Evolutionary conservation across 2,329 filamentous ascomycete species (phyloP).

Genomic region (Oidium heveae): DNA sequence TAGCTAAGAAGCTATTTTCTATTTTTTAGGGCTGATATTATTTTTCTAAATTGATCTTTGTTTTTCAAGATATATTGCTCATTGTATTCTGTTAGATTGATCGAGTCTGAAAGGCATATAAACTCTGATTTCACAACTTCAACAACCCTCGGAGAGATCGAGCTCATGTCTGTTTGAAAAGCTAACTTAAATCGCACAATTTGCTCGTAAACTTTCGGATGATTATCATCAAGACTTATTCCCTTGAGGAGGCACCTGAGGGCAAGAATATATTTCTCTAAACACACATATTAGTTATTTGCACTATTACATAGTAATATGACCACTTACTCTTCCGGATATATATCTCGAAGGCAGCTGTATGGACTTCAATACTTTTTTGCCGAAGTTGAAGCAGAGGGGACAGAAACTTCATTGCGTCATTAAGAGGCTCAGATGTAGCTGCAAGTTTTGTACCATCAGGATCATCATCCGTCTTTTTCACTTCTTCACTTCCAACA

Average conservation of each 20-base stretch:
- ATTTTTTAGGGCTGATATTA: conserved; percentile 36
- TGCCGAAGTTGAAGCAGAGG: conserved; percentile 66
- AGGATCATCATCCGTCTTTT: conserved; percentile 82
- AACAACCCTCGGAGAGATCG: conserved; percentile 37
- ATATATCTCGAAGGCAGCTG: conserved; percentile 74
- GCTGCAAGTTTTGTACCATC: conserved; percentile 55
- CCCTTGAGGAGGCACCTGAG: conserved; percentile 64
- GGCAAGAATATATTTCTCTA: conserved; percentile 71
- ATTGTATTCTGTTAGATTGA: conserved; percentile 38
- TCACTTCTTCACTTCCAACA: conserved; percentile 34
- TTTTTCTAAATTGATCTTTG: conserved; percentile 32
- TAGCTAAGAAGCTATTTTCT: conserved; percentile 12
- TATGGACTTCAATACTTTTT: conserved; percentile 57
- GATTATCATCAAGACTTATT: conserved; percentile 37
- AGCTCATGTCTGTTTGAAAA: conserved; percentile 27
- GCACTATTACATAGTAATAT: neutral
- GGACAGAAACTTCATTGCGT: conserved; percentile 64
- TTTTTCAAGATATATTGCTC: conserved; percentile 37
- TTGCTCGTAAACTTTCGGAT: conserved; percentile 55
- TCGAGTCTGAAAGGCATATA: conserved; percentile 28
- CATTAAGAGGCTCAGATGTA: conserved; percentile 59
- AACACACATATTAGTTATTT: conserved; percentile 4
- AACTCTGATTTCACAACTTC: conserved; percentile 48
- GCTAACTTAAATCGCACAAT: conserved; percentile 40
- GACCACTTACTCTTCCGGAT: conserved; percentile 46